Conservation (phyloP, 331 rosid species). For the Rosa hybrid region DNA sequence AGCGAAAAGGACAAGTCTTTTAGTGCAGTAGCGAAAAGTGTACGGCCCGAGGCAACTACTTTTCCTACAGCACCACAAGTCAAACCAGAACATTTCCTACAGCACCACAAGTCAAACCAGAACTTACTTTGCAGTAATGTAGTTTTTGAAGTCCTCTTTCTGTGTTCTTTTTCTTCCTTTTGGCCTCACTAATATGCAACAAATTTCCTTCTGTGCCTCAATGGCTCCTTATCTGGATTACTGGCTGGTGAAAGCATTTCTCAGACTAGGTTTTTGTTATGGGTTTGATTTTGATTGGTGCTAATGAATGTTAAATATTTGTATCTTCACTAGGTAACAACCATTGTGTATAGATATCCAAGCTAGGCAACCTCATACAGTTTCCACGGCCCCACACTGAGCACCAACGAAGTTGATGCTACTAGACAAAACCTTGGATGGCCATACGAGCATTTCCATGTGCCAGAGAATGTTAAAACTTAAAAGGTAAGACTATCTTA, state of each 20-base stretch:
- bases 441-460: slow-evolving; percentile 92
- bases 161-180: background rate
- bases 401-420: slow-evolving; percentile 98
- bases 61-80: slow-evolving; percentile 37
- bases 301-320: slow-evolving; percentile 13
- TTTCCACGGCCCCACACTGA: slow-evolving; percentile 91
- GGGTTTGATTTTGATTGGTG: background rate
- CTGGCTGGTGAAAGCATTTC: background rate
- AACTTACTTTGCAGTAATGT: slow-evolving; percentile 81
- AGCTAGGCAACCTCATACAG: slow-evolving; percentile 94
- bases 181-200: too few species aligned
- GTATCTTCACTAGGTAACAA: slow-evolving; percentile 67
- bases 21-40: slow-evolving; percentile 63
- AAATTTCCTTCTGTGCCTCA: too few species aligned
- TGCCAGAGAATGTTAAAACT: slow-evolving; percentile 87
- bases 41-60: slow-evolving; percentile 62
- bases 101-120: slow-evolving; percentile 43
- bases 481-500: slow-evolving; percentile 43
- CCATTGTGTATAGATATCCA: slow-evolving; percentile 93
- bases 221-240: too few species aligned
- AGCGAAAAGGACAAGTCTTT: slow-evolving; percentile 85
- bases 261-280: background rate
- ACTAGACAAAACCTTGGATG: slow-evolving; percentile 88
- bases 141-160: slow-evolving; percentile 35
- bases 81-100: slow-evolving; percentile 56